phyloP scores from a whole-genome alignment of 2,329 filamentous ascomycete genomes.

The Dendryphion nanum region DNA sequence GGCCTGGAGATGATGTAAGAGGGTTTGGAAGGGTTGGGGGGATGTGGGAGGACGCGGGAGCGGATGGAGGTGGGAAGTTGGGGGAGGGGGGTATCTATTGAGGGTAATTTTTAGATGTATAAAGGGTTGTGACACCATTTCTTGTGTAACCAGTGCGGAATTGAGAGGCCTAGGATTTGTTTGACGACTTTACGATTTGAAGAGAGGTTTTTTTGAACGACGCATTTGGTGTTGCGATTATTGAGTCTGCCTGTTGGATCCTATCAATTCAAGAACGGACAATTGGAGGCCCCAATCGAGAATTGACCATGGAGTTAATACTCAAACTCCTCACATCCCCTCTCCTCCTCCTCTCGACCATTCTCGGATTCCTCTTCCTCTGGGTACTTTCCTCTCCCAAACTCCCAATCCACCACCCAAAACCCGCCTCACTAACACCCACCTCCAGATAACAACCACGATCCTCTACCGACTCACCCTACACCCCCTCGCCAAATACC shows the following conservation, averaged over 20 bases:
- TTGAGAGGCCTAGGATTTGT: no score
- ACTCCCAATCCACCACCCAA: background rate
- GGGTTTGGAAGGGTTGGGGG: no score
- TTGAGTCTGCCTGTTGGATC: no score
- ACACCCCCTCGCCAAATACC: slow-evolving; percentile 44
- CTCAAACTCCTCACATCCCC: background rate
- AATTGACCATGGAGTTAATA: background rate
- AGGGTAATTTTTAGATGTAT: no score
- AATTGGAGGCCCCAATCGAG: background rate
- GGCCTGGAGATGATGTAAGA: no score
- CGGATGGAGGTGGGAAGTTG: no score
- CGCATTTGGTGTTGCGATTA: no score
- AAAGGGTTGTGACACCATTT: background rate
- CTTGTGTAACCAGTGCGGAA: background rate
- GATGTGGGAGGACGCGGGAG: no score
- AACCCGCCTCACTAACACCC: slow-evolving; percentile 4
- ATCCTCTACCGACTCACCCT: slow-evolving; percentile 42
- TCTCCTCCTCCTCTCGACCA: background rate
- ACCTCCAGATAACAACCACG: slow-evolving; percentile 23
- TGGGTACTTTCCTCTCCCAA: background rate
- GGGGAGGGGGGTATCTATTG: no score
- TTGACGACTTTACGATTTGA: no score
- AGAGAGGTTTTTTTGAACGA: no score
- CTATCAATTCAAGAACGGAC: no score
- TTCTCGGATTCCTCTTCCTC: background rate